phyloP scores from a whole-genome alignment of 148 eudicot species.

The Silene uniflora region DNA sequence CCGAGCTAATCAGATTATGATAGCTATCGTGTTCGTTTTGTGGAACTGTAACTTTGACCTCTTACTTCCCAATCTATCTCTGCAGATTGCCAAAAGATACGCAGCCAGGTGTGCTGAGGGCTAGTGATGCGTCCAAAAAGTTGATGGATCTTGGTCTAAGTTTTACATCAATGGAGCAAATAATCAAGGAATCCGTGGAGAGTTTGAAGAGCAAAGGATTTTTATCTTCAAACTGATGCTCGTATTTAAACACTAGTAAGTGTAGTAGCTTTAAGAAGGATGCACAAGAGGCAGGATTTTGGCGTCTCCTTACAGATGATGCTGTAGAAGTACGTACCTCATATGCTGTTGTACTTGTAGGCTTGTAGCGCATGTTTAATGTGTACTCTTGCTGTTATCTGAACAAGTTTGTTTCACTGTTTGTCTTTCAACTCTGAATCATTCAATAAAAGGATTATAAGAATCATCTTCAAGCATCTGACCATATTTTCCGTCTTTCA shows the following conservation, averaged over 20 bases:
- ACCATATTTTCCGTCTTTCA: no score
- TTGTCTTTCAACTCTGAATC: no score
- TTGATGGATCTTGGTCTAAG: constrained; percentile 75
- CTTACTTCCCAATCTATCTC: neutral
- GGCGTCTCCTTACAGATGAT: neutral
- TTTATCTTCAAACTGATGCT: constrained; percentile 33
- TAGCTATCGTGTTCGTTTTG: neutral
- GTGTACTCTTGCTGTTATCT: neutral
- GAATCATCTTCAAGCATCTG: no score
- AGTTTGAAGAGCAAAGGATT: constrained; percentile 77
- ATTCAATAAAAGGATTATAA: no score
- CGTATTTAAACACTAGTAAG: neutral
- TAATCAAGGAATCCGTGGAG: constrained; percentile 75
- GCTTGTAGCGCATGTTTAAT: neutral
- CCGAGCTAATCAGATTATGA: neutral
- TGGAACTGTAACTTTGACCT: neutral
- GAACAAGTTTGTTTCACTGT: neutral
- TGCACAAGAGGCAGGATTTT: neutral
- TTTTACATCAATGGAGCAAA: constrained; percentile 72
- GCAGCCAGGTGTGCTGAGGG: constrained; percentile 75
- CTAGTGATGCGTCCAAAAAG: constrained; percentile 61
- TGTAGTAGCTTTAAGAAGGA: neutral
- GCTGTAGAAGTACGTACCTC: no score
- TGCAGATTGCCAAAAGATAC: constrained; percentile 77
- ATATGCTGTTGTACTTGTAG: neutral